Conservation (phyloP, 2,329 filamentous ascomycete genomes). For the Trichoderma sp. region DNA sequence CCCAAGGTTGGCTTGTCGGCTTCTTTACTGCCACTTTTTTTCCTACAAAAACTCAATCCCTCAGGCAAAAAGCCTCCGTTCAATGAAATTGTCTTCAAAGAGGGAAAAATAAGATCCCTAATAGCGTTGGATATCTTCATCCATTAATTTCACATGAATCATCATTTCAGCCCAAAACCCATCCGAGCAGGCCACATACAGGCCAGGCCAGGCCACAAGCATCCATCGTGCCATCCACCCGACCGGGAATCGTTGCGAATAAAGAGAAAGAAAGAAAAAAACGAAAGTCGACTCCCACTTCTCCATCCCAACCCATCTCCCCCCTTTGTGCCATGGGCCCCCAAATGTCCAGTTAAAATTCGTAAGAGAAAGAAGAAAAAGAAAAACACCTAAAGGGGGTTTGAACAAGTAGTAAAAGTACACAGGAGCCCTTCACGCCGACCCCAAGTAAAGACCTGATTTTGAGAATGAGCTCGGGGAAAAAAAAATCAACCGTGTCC, state of each 20-base stretch:
- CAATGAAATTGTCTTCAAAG: background rate
- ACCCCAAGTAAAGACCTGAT: constrained; percentile 5
- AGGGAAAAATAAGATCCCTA: background rate
- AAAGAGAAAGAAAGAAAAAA: background rate
- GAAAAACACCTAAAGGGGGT: no score
- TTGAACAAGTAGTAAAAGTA: constrained; percentile 27
- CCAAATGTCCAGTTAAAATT: constrained; percentile 26
- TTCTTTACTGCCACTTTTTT: no score
- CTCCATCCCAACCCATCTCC: background rate
- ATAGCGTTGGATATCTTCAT: constrained; percentile 15
- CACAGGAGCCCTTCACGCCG: constrained; percentile 16
- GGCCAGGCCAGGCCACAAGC: background rate
- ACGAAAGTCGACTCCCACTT: background rate
- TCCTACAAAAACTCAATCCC: no score
- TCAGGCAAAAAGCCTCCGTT: no score
- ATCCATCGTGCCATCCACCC: constrained; percentile 7
- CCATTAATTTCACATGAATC: constrained; percentile 28
- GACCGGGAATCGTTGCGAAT: background rate
- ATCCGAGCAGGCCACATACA: constrained; percentile 1
- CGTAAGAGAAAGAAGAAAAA: constrained; percentile 12
- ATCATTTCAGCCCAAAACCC: constrained; percentile 26
- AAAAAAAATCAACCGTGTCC: constrained; percentile 18
- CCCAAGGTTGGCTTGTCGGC: no score
- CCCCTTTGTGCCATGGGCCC: background rate
- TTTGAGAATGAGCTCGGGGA: constrained; percentile 9